phyloP scores from a whole-genome alignment of 148 eudicot genomes.

The Hydrangea macrophylla region DNA sequence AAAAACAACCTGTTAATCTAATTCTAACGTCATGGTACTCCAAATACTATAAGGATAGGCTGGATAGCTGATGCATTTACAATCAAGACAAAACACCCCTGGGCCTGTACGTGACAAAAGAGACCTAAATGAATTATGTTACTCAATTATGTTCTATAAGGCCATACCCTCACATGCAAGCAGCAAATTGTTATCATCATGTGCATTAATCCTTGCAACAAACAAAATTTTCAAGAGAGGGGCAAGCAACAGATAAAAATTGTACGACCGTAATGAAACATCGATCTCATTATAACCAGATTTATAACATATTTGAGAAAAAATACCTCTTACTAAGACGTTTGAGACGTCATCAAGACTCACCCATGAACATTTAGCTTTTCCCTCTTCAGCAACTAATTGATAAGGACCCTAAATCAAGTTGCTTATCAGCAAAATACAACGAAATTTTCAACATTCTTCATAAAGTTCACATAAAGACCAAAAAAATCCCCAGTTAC shows the following conservation, averaged over 20 bases:
- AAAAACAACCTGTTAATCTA: too few species aligned
- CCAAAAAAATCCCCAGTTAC: too few species aligned
- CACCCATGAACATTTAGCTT: slow-evolving; percentile 90
- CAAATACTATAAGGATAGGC: too few species aligned
- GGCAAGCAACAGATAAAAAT: slow-evolving; percentile 1
- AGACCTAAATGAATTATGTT: too few species aligned
- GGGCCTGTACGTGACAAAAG: too few species aligned
- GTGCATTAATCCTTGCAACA: slow-evolving; percentile 1
- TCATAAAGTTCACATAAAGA: neutral
- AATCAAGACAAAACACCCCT: too few species aligned
- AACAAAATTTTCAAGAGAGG: neutral
- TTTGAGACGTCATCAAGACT: slow-evolving; percentile 78
- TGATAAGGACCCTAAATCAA: slow-evolving; percentile 79
- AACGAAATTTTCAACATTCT: neutral
- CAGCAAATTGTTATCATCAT: neutral
- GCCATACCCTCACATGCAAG: too few species aligned
- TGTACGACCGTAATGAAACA: neutral
- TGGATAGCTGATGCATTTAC: too few species aligned
- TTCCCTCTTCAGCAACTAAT: slow-evolving; percentile 96
- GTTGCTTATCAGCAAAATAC: neutral
- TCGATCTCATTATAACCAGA: neutral
- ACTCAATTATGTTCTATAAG: too few species aligned
- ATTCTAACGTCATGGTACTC: too few species aligned
- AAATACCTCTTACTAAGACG: slow-evolving; percentile 66
- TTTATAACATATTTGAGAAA: neutral